Evolutionary conservation across 805 yeast species (phyloP).

Genomic region (Ogataea pini): DNA sequence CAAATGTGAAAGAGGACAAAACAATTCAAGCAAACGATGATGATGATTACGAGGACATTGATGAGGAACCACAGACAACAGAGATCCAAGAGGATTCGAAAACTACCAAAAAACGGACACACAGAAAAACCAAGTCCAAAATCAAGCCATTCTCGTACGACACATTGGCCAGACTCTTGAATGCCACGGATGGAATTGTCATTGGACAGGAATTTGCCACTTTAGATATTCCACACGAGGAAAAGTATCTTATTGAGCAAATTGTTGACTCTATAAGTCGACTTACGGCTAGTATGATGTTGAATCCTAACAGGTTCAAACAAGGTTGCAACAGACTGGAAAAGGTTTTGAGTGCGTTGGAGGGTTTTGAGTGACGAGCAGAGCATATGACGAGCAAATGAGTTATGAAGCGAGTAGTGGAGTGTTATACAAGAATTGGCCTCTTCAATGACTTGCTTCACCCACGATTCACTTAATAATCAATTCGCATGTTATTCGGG

Average conservation of each 20-base stretch:
- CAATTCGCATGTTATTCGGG: too few relatives aligned
- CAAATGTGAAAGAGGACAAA: not conserved
- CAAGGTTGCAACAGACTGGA: conserved; percentile 80
- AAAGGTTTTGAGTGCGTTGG: conserved; percentile 80
- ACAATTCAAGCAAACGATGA: conserved; percentile 10
- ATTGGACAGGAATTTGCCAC: conserved; percentile 73
- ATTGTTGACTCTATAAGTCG: conserved; percentile 83
- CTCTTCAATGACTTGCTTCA: too few relatives aligned
- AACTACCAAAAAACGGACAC: conserved; percentile 12
- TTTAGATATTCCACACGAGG: conserved; percentile 71
- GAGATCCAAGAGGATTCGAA: not conserved
- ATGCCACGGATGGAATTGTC: conserved; percentile 60
- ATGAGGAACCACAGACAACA: conserved; percentile 9
- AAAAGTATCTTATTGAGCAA: conserved; percentile 77
- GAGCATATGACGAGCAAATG: too few relatives aligned
- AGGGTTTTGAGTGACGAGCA: conserved; percentile 58
- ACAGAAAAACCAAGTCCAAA: conserved; percentile 26
- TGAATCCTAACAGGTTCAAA: conserved; percentile 76
- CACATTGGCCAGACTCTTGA: conserved; percentile 51
- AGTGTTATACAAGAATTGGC: too few relatives aligned
- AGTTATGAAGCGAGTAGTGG: too few relatives aligned
- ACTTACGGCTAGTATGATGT: conserved; percentile 86
- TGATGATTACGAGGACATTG: conserved; percentile 25
- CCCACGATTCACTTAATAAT: too few relatives aligned
- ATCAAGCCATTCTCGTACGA: conserved; percentile 38